phyloP scores from a whole-genome alignment of 2,329 filamentous ascomycete genomes.

The Sarocladium oryzae region DNA sequence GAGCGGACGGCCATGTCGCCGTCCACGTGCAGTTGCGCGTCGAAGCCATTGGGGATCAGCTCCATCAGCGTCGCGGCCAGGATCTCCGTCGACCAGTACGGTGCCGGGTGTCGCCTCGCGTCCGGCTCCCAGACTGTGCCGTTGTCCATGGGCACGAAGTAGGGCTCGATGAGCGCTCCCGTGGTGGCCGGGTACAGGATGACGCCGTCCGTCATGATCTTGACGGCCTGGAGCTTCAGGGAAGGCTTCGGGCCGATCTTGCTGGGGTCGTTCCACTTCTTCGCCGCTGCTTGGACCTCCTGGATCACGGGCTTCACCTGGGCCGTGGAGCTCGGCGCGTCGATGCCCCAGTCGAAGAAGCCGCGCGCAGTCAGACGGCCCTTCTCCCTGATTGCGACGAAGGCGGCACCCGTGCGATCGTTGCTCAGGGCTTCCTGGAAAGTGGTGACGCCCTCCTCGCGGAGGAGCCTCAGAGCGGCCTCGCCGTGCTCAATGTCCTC shows the following conservation, averaged over 20 bases:
- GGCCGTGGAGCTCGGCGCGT: conserved; percentile 15
- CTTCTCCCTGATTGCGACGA: conserved; percentile 17
- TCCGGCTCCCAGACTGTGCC: conserved; percentile 10
- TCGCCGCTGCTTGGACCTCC: conserved; percentile 11
- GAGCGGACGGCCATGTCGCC: conserved; percentile 20
- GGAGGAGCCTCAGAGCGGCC: conserved; percentile 20
- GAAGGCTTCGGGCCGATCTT: conserved; percentile 15
- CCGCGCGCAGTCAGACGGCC: conserved; percentile 17
- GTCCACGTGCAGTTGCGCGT: conserved; percentile 19
- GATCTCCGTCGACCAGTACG: conserved; percentile 20
- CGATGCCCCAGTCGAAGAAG: conserved; percentile 21
- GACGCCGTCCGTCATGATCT: conserved; percentile 21
- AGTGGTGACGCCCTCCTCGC: conserved; percentile 20
- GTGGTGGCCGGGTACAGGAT: conserved; percentile 22
- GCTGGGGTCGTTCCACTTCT: conserved; percentile 12
- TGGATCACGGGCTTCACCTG: conserved; percentile 13
- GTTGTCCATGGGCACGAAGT: conserved; percentile 15
- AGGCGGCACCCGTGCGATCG: conserved; percentile 12
- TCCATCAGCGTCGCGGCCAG: conserved; percentile 18
- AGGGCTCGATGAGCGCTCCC: conserved; percentile 20
- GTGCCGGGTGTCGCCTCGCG: neutral
- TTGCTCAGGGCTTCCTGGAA: conserved; percentile 20
- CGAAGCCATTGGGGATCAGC: conserved; percentile 16
- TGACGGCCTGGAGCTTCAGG: conserved; percentile 22
- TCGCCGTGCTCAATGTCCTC: conserved; percentile 17